These are phyloP conservation scores for Apiotrichum gamsii DNA, from an alignment of 1,284 basidiomycete species.

Conservation along the genomic window DNA sequence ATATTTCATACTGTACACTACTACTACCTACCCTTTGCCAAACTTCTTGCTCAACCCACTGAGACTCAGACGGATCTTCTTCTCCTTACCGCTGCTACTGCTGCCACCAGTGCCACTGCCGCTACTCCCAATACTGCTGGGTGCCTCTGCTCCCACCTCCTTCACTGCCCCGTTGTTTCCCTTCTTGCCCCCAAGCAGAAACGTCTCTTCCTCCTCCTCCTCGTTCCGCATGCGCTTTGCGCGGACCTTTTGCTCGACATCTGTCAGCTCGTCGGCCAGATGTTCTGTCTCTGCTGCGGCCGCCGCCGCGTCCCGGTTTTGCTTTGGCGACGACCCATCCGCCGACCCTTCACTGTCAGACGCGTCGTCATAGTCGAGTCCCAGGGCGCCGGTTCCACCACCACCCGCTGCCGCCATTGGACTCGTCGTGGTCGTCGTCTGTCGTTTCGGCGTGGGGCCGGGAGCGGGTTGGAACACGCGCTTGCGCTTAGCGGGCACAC, in stretches of 20 bases:
- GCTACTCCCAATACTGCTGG: neutral
- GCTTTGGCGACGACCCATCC: slow-evolving; percentile 21
- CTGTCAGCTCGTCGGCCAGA: slow-evolving; percentile 43
- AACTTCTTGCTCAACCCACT: slow-evolving; percentile 24
- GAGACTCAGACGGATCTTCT: slow-evolving; percentile 34
- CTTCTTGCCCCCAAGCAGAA: slow-evolving; percentile 11
- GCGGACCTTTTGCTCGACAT: slow-evolving; percentile 51
- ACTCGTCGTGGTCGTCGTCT: too few species aligned
- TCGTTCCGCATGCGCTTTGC: slow-evolving; percentile 65
- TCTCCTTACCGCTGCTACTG: slow-evolving; percentile 20
- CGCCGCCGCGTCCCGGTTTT: too few species aligned
- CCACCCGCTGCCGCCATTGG: too few species aligned
- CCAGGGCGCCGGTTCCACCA: too few species aligned
- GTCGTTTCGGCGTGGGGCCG: slow-evolving; percentile 11
- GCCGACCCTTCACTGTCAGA: slow-evolving; percentile 42
- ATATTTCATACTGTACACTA: too few species aligned
- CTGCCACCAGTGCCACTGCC: neutral
- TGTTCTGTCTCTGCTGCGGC: slow-evolving; percentile 11
- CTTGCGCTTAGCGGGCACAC: slow-evolving; percentile 26
- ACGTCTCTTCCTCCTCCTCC: slow-evolving; percentile 57
- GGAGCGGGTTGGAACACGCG: slow-evolving; percentile 17
- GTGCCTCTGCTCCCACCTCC: neutral
- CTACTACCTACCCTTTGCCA: neutral
- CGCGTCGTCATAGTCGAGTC: slow-evolving; percentile 45
- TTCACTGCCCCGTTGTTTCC: neutral